phyloP scores from a whole-genome alignment of 1,284 basidiomycete genomes.

The Rhodotorula glutinis region DNA sequence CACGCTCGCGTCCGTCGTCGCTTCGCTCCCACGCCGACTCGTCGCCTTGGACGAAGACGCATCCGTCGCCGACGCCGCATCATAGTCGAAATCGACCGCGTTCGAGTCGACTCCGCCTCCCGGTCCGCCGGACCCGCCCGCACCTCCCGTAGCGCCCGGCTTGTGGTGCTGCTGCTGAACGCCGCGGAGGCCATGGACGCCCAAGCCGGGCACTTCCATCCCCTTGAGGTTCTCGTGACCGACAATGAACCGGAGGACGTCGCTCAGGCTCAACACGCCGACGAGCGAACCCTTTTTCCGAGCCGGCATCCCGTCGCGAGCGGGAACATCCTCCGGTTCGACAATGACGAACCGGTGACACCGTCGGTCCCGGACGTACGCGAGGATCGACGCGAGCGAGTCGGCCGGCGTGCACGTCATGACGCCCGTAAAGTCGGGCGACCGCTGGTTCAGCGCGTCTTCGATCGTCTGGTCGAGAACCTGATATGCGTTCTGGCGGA shows the following conservation, averaged over 20 bases:
- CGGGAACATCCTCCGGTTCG: constrained; percentile 36
- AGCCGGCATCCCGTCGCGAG: constrained; percentile 44
- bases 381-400: constrained; percentile 86
- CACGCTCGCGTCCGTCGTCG: constrained; percentile 19
- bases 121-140: too few relatives aligned
- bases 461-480: constrained; percentile 92
- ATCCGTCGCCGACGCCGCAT: constrained; percentile 18
- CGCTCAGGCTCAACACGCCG: constrained; percentile 85
- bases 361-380: constrained; percentile 85
- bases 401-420: constrained; percentile 93
- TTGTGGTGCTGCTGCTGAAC: constrained; percentile 2
- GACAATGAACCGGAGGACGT: constrained; percentile 82
- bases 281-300: constrained; percentile 78
- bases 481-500: constrained; percentile 83
- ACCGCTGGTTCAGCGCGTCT: constrained; percentile 85
- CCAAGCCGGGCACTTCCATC: constrained; percentile 37
- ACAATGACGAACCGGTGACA: constrained; percentile 65
- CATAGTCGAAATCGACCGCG: constrained; percentile 11
- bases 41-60: constrained; percentile 16
- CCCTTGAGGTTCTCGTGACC: constrained; percentile 48
- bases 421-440: constrained; percentile 90
- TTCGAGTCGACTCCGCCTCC: constrained; percentile 9
- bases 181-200: constrained; percentile 36
- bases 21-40: constrained; percentile 24
- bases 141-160: not conserved